phyloP scores from a whole-genome alignment of 352 stramenopile genomes.

The Phytophthora idaei region DNA sequence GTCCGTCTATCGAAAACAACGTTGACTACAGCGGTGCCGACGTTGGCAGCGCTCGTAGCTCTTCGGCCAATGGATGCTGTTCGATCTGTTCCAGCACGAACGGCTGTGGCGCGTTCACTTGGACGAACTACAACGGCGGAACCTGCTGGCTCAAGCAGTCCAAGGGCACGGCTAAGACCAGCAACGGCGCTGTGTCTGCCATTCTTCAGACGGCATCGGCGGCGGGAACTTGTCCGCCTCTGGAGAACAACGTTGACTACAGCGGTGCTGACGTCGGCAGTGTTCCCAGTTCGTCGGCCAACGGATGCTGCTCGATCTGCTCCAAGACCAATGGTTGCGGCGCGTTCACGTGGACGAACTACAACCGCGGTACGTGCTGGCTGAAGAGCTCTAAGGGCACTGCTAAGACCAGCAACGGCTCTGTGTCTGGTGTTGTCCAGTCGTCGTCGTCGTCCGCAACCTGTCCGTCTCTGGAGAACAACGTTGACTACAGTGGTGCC shows the following conservation, averaged over 20 bases:
- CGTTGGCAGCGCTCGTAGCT: slow-evolving; percentile 5
- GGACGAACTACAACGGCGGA: slow-evolving; percentile 17
- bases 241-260: slow-evolving; percentile 16
- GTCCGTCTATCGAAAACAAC: slow-evolving; percentile 14
- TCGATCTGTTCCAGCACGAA: slow-evolving; percentile 7
- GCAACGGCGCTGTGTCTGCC: slow-evolving; percentile 8
- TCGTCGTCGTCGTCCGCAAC: neutral
- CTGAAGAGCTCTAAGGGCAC: slow-evolving; percentile 14
- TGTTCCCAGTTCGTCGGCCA: slow-evolving; percentile 2
- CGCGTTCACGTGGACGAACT: slow-evolving; percentile 15
- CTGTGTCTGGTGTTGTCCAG: slow-evolving; percentile 1
- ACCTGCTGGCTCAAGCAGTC: slow-evolving; percentile 17
- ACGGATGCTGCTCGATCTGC: slow-evolving; percentile 13
- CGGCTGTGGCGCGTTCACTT: slow-evolving; percentile 13
- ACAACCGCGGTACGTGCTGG: slow-evolving; percentile 13
- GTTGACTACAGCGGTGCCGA: slow-evolving; percentile 16
- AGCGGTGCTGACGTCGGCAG: slow-evolving; percentile 7
- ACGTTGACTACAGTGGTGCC: slow-evolving; percentile 15
- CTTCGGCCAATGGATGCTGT: slow-evolving; percentile 10
- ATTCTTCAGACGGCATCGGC: neutral
- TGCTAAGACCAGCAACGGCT: neutral
- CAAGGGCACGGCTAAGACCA: slow-evolving; percentile 1
- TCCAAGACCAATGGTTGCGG: slow-evolving; percentile 9
- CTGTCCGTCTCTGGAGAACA: slow-evolving; percentile 10
- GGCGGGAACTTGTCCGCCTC: slow-evolving; percentile 15